Base-by-base conservation (phyloP, 495 filamentous ascomycete genomes). In the Elasticomyces elasticus region DNA sequence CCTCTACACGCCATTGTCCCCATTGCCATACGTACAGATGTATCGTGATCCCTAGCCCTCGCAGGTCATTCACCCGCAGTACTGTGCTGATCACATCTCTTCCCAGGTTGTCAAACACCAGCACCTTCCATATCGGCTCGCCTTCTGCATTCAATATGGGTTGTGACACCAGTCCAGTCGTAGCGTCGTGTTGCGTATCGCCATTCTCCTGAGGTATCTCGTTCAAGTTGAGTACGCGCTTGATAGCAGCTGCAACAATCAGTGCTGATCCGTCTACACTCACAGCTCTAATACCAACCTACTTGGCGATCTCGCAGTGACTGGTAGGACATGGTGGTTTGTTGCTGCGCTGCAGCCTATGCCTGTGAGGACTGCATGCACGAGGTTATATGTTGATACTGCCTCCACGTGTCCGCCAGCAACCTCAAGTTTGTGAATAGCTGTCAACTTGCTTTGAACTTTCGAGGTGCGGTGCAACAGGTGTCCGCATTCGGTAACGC, bases 261-360 rank as follows among this genome's bases (percentile, higher is more conserved):
- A 74, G 65, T 66, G 31, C n/a, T 9, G 1, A n/a, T 13, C 3
- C 17, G 35, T 25, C 56, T 48, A 50, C 62, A 31, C 40, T 37
- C 53, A 38, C 51, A 38, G 49, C 38, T 55, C 55, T 67, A 69
- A 75, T 45, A 58, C 78, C 64, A 77, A 97, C 92, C 83, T 72
- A 97, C 86, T 81, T 98, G 92, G 69, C 89, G 88, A 76, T 95
- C 92, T 69, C 92, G 83, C 64, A 98, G 78, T 56, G 88, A 88
- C 72, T 81, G 77, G 52, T 83, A 76, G 56, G 85, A 83, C 85
- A 94, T 94, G 68, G 66, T 73, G 61, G 4, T 9, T 10, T 27
- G 25, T 19, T 48, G 53, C 59, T 44, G 50, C 22, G 38, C 20
- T 6, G 35, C 54, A 62, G 59, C 59, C 54, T 38, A 17, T 2